Conservation (phyloP, 495 filamentous ascomycete species). For the Cercophora scortea region DNA sequence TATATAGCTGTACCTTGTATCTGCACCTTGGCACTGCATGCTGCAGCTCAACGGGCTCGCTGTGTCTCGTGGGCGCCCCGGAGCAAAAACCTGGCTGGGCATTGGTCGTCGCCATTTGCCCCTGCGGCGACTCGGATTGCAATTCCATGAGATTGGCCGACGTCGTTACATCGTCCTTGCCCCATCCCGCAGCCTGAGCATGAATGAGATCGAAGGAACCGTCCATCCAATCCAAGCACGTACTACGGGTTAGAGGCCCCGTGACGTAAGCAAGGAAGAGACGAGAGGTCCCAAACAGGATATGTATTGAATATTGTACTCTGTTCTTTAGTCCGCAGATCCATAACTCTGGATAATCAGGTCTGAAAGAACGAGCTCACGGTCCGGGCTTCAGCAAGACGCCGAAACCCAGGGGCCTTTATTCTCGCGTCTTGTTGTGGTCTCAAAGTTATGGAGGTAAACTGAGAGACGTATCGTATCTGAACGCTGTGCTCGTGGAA, state of each 20-base stretch:
- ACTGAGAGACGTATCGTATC: conserved; percentile 48
- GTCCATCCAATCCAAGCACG: no score
- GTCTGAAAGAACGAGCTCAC: conserved; percentile 45
- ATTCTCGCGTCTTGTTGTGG: conserved; percentile 42
- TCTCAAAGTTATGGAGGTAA: conserved; percentile 35
- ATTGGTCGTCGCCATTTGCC: background rate
- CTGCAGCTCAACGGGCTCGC: no score
- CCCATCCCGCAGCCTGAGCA: no score
- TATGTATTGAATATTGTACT: conserved; percentile 42
- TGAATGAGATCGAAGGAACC: no score
- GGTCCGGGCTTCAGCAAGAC: conserved; percentile 11
- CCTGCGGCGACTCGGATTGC: background rate
- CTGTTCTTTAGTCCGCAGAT: conserved; percentile 46
- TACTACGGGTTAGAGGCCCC: background rate
- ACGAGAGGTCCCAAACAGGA: no score
- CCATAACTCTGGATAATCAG: conserved; percentile 42
- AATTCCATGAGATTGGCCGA: background rate
- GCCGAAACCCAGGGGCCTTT: conserved; percentile 23
- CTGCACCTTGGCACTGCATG: no score
- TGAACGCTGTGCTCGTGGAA: conserved; percentile 15
- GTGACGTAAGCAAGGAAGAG: conserved; percentile 5
- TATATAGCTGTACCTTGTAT: no score
- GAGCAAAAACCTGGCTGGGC: no score
- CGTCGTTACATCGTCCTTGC: background rate
- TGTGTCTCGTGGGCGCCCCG: no score